These are phyloP conservation scores for Sugiyamaella boreocaroliniensis DNA, from an alignment of 805 yeast genomes.

Conservation along the genomic window DNA sequence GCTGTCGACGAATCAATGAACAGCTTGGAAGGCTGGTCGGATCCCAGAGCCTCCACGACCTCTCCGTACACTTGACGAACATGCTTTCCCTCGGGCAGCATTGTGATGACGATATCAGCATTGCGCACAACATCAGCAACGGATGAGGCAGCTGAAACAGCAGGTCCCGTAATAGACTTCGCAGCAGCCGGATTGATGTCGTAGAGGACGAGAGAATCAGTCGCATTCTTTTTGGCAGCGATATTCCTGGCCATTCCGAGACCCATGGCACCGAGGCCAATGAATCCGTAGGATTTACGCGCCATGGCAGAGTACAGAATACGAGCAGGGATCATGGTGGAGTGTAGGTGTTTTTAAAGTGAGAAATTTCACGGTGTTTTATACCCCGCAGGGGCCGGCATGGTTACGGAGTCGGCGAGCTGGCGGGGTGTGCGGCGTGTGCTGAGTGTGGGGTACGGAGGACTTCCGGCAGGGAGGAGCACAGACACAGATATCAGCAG, in stretches of 20 bases:
- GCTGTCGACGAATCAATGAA: constrained; percentile 48
- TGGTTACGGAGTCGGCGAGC: background rate
- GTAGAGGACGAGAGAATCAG: constrained; percentile 39
- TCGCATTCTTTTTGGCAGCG: constrained; percentile 33
- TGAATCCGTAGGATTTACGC: constrained; percentile 38
- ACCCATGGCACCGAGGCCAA: constrained; percentile 54
- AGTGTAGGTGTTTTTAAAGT: background rate
- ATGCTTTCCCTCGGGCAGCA: constrained; percentile 51
- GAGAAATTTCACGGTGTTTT: background rate
- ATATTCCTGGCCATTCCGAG: constrained; percentile 49
- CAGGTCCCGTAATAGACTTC: constrained; percentile 24
- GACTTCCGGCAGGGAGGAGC: background rate
- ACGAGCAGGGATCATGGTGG: constrained; percentile 3
- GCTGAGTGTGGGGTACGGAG: background rate
- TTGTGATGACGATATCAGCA: constrained; percentile 37
- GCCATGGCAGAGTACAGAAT: background rate
- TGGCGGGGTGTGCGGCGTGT: background rate
- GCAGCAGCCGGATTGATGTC: constrained; percentile 35
- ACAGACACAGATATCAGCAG: background rate
- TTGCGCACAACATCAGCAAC: constrained; percentile 22
- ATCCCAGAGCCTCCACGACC: constrained; percentile 30
- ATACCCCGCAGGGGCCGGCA: background rate
- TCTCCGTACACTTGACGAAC: constrained; percentile 38
- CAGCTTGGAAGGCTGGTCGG: constrained; percentile 19
- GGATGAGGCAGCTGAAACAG: constrained; percentile 16